Evolutionary conservation across 2,329 filamentous ascomycete species (phyloP), one percentile per base, ranked within the genome.

Genomic region (Ophiostoma novo-ulmi): DNA sequence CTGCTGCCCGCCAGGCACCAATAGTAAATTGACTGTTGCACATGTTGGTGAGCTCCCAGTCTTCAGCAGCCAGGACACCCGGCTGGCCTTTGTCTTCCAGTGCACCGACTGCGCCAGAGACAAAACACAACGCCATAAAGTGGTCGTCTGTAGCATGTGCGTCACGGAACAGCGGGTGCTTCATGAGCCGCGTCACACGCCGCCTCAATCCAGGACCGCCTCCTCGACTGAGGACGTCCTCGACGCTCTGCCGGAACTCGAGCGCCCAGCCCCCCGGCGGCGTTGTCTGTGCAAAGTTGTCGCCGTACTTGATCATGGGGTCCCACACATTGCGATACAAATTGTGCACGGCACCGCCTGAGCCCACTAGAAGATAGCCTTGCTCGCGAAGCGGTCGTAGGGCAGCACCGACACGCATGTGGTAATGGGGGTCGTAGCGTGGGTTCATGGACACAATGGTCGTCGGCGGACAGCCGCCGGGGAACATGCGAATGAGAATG

Each of bases 61-160:
- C 84, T 80, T 89, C 87, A 0, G 86, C 87, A n/a, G 80, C 81
- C 73, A 87, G 75, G 71, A 79, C 77, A 0, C 80, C 83, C 48
- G 78, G 73, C 14, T 78, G 0, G 78, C 63, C 80, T 70, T 80
- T 77, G 76, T 87, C 84, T 35, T 83, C 82, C 69, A 78, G 75
- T 41, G 82, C 82, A 1, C 87, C 83, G 39, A 80, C 80, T 3
- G 84, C 80, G 0, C 89, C 89, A 0, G 87, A 86, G 0, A 88
- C 84, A 78, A 91, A 91, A 75, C 88, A 80, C 3, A 85, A 82
- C 0, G 87, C 80, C 85, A 91, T 90, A 73, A 89, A 91, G 75
- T 91, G 88, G 76, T 91, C 89, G 75, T 91, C 89, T 0, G 89
- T 91, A 0, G 82, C 88, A 78, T 91, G 89, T 0, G 89, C 89